phyloP scores from a whole-genome alignment of 2,329 filamentous ascomycete genomes.

The Zarea fungicola region DNA sequence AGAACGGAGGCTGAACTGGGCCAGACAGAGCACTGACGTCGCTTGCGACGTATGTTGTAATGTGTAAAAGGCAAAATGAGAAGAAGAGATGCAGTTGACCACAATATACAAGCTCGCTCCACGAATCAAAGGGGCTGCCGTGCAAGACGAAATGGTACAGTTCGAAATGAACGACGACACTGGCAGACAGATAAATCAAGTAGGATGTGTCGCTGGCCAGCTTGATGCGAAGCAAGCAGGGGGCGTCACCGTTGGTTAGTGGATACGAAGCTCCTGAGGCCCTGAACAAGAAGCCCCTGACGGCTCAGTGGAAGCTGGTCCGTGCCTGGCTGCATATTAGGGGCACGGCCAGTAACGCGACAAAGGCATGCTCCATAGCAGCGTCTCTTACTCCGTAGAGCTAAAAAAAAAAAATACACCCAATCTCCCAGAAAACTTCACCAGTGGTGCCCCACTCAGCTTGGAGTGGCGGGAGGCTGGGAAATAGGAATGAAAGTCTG shows the following conservation, averaged over 20 bases:
- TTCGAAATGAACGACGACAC: slow-evolving; percentile 2
- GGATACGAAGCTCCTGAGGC: slow-evolving; percentile 8
- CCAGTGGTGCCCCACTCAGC: background rate
- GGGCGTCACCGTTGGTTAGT: slow-evolving; percentile 12
- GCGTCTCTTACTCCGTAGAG: background rate
- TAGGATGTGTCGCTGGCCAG: background rate
- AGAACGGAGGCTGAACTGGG: background rate
- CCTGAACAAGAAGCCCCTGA: slow-evolving; percentile 10
- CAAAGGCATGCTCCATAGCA: background rate
- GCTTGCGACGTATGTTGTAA: slow-evolving; percentile 5
- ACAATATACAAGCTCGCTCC: background rate
- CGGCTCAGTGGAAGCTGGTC: slow-evolving; percentile 9
- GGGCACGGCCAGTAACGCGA: background rate
- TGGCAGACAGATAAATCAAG: slow-evolving; percentile 1
- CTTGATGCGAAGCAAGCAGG: slow-evolving; percentile 2
- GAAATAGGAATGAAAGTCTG: too few relatives aligned
- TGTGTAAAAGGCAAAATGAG: background rate
- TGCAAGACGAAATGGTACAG: slow-evolving; percentile 2
- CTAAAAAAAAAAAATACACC: too few relatives aligned
- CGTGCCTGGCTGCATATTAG: slow-evolving; percentile 8
- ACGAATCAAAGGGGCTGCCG: slow-evolving; percentile 7
- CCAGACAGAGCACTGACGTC: slow-evolving; percentile 1
- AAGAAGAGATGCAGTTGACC: slow-evolving; percentile 1
- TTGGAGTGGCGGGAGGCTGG: background rate
- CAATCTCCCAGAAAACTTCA: background rate